A percentile compares a stretch with the other conserved stretches of the same genome.
Conservation (phyloP, 164 flowering plant species). For the Berberis vulgaris region DNA sequence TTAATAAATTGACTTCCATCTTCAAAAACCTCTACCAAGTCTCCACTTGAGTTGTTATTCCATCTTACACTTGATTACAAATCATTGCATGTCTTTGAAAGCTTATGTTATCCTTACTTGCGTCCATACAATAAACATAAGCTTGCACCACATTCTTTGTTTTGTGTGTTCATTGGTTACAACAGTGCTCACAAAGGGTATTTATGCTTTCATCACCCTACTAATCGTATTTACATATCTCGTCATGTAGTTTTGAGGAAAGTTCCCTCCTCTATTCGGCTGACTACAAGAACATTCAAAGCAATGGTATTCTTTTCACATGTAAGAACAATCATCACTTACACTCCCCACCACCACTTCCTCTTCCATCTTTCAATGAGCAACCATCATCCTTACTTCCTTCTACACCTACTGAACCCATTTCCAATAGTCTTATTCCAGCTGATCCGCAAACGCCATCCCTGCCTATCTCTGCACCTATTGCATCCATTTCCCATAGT, state of each 20-base stretch:
- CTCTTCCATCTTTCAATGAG: no score
- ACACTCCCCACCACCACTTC: no score
- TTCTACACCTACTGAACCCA: no score
- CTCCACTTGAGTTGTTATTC: not conserved
- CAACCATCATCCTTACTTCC: no score
- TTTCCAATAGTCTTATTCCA: no score
- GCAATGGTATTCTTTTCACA: no score
- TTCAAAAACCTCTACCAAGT: not conserved
- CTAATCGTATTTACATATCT: not conserved
- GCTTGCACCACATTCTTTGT: not conserved
- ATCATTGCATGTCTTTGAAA: not conserved
- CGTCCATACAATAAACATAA: constrained; percentile 2
- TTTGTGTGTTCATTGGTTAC: constrained; percentile 2
- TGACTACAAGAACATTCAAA: not conserved
- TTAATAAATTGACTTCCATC: no score
- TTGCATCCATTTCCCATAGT: no score
- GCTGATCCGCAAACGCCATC: no score
- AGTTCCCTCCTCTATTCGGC: not conserved
- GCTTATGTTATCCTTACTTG: not conserved
- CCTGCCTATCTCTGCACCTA: no score
- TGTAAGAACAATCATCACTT: no score
- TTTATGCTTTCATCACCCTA: not conserved
- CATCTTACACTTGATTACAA: not conserved
- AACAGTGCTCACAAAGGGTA: not conserved
- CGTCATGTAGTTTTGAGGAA: not conserved